Evolutionary conservation across 768 basidiomycete genomes (phyloP), one percentile per base, ranked within the genome.

Genomic region (Naganishia kalamii): DNA sequence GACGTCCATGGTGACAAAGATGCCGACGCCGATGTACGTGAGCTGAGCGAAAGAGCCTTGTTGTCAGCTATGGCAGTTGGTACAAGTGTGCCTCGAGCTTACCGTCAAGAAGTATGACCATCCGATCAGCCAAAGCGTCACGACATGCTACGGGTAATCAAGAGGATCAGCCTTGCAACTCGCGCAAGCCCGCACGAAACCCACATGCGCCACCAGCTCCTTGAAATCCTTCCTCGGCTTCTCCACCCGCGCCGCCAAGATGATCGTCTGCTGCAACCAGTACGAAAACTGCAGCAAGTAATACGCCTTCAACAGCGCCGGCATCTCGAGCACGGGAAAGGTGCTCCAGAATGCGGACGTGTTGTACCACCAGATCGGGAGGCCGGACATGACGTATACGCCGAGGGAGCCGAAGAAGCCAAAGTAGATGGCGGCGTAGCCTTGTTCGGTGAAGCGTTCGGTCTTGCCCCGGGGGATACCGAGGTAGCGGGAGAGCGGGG

Each of bases 1-100:
- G 21, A 93, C 82, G 80, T 99, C 96, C 96, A 98, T 98, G 75
- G 92, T 96, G 80, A 93, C 83, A 72, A 87, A 98, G 30, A 99
- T 84, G 5, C 92, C 88, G 69, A 89, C 88, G 11, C 96, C 96
- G 46, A 98, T 92, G 59, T 84, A 78, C 0, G 92, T 97, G 60
- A 91, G 65, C 76, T 77, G 64, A 2, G n/a, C 25, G 44, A 43
- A 33, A 33, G 40, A 30, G 11, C n/a, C 2, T 3, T 21, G 37
- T 19, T 19, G 54, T n/a, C 4, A 69, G 86, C 67, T 33, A 86
- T 70, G 72, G 91, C 90, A 29, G n/a, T n/a, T n/a, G n/a, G n/a
- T 21, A 43, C 33, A 52, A 15, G 60, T 6, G 8, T 32, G 49
- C 6, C 62, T 46, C 67, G n/a, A 27, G 43, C 57, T 67, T 13